Conservation (phyloP, 2,329 filamentous ascomycete species). For the Septoria linicola region DNA sequence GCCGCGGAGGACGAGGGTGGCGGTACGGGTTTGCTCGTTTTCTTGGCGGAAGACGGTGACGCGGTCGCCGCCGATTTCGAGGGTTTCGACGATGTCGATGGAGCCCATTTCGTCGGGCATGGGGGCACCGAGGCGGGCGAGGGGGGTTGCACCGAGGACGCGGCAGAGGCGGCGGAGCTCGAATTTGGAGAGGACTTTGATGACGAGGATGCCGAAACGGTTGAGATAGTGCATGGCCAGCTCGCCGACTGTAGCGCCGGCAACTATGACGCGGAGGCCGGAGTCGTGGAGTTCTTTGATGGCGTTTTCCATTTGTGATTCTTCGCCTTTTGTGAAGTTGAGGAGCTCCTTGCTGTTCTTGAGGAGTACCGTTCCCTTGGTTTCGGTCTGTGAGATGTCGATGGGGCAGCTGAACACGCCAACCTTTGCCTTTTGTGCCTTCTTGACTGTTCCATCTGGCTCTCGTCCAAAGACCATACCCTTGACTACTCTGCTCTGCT, state of each 20-base stretch:
- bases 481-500: constrained; percentile 91
- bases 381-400: constrained; percentile 94
- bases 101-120: constrained; percentile 99
- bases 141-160: constrained; percentile 92
- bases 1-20: constrained; percentile 89
- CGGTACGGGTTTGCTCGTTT: constrained; percentile 84
- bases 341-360: constrained; percentile 99
- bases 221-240: constrained; percentile 97
- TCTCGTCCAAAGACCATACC: constrained; percentile 98
- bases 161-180: constrained; percentile 92
- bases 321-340: constrained; percentile 96
- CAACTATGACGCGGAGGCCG: constrained; percentile 85
- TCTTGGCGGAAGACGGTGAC: constrained; percentile 99
- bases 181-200: constrained; percentile 98
- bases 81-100: constrained; percentile 91
- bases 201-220: constrained; percentile 90
- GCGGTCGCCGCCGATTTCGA: constrained; percentile 95
- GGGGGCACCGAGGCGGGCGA: constrained; percentile 89
- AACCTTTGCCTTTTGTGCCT: constrained; percentile 89
- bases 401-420: constrained; percentile 95
- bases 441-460: constrained; percentile 87
- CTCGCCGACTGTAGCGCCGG: constrained; percentile 91
- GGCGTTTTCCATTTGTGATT: constrained; percentile 80
- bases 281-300: constrained; percentile 97
- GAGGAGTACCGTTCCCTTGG: constrained; percentile 93